Evolutionary conservation across 768 basidiomycete species (phyloP).

Genomic region (Cystofilobasidium capitatum): DNA sequence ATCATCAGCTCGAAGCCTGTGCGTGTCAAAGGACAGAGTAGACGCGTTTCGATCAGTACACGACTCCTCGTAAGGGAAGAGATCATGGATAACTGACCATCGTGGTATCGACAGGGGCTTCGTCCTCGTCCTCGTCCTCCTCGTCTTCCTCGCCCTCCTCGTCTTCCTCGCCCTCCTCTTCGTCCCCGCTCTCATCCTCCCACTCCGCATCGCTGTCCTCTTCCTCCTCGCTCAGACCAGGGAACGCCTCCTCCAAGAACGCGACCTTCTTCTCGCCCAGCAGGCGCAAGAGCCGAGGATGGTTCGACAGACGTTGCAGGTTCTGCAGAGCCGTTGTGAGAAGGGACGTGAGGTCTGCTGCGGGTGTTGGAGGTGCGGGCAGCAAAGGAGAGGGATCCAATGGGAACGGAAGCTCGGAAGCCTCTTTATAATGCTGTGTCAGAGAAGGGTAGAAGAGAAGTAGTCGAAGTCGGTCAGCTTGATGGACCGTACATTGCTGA

Average conservation of each 20-base stretch:
- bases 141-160: not conserved
- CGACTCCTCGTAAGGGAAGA: not conserved
- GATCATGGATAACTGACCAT: not conserved
- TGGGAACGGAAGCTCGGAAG: not conserved
- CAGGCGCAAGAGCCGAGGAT: not conserved
- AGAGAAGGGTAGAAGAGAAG: not conserved
- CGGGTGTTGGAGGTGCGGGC: not conserved
- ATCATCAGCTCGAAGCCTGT: too few species aligned
- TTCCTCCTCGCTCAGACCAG: not conserved
- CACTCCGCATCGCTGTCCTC: not conserved
- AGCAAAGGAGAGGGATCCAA: not conserved
- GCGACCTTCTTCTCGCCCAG: not conserved
- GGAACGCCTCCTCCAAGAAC: slow-evolving; percentile 7
- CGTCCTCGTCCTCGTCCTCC: not conserved
- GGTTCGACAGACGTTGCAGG: not conserved
- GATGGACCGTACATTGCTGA: too few species aligned
- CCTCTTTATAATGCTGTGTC: not conserved
- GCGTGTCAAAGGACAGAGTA: too few species aligned
- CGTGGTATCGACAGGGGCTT: not conserved
- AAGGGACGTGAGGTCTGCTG: not conserved
- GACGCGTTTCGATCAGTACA: too few species aligned
- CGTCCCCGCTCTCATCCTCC: not conserved
- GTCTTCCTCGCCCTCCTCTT: not conserved
- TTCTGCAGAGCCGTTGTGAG: slow-evolving; percentile 5
- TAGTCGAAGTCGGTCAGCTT: not conserved